A percentile compares a stretch with the other conserved stretches of the same genome.
Evolutionary conservation across 2,329 filamentous ascomycete species (phyloP).

Genomic region (Fusarium sp.): DNA sequence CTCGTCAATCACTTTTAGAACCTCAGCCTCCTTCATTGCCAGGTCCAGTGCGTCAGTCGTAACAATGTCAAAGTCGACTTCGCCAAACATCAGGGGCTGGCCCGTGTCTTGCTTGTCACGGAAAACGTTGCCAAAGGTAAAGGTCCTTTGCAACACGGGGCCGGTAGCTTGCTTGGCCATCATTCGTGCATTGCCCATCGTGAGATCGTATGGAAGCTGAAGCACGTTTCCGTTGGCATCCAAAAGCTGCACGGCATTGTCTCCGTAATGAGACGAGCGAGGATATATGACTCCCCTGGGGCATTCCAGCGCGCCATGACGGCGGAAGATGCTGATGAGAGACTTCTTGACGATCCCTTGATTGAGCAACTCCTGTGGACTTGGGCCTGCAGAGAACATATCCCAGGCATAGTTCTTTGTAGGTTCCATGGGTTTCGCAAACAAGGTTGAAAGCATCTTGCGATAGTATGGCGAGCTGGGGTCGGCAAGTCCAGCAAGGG

Average conservation of each 20-base stretch:
- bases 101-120: conserved; percentile 82
- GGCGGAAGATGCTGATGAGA: conserved; percentile 82
- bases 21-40: conserved; percentile 91
- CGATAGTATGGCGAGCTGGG: conserved; percentile 88
- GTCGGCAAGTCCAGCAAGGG: conserved; percentile 83
- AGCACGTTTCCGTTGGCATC: conserved; percentile 88
- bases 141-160: conserved; percentile 78
- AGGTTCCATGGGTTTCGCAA: conserved; percentile 79
- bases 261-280: conserved; percentile 79
- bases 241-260: conserved; percentile 82
- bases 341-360: conserved; percentile 80
- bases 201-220: conserved; percentile 94
- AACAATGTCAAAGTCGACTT: conserved; percentile 97
- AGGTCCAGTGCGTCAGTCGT: conserved; percentile 84
- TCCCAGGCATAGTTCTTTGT: conserved; percentile 87
- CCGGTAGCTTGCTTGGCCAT: conserved; percentile 77
- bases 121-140: conserved; percentile 89
- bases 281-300: conserved; percentile 83
- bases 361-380: conserved; percentile 73
- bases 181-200: conserved; percentile 86
- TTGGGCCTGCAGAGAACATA: conserved; percentile 68
- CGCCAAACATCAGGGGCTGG: conserved; percentile 84
- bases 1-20: conserved; percentile 94
- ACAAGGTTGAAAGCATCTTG: conserved; percentile 88
- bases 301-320: conserved; percentile 89